A percentile compares a stretch with the other conserved stretches of the same genome.
phyloP scores from a whole-genome alignment of 164 flowering plant genomes.

The Buxus sempervirens region DNA sequence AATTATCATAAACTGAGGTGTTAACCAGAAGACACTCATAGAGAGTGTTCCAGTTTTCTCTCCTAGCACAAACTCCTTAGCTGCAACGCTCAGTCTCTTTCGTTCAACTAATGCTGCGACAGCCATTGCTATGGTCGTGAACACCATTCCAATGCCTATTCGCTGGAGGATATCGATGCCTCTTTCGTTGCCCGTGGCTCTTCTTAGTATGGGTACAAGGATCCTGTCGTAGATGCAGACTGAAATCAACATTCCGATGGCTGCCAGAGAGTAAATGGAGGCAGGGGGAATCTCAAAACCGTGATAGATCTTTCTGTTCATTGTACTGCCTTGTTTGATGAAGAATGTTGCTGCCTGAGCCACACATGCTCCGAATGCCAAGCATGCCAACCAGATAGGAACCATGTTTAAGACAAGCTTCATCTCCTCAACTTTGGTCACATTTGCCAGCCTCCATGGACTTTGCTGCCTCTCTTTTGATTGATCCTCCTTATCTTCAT shows the following conservation, averaged over 20 bases:
- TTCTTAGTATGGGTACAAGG: conserved; percentile 49
- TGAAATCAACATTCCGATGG: conserved; percentile 42
- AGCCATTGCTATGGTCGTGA: conserved; percentile 33
- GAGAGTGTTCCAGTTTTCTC: conserved; percentile 9
- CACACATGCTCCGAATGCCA: conserved; percentile 53
- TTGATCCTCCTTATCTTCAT: conserved; percentile 4
- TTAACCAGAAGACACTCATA: conserved; percentile 67
- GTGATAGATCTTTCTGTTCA: conserved; percentile 38
- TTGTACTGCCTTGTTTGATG: conserved; percentile 62
- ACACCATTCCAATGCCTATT: conserved; percentile 61
- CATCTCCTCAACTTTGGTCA: conserved; percentile 67
- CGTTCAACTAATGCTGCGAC: conserved; percentile 55
- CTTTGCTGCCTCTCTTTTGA: conserved; percentile 21
- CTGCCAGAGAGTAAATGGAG: conserved; percentile 38
- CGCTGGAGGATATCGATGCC: conserved; percentile 66
- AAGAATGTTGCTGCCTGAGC: conserved; percentile 70
- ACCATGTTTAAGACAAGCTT: conserved; percentile 61
- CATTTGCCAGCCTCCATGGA: conserved; percentile 67
- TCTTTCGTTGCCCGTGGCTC: conserved; percentile 46
- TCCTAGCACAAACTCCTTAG: conserved; percentile 15
- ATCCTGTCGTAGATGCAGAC: conserved; percentile 52
- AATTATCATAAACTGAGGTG: conserved; percentile 51
- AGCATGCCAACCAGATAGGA: conserved; percentile 61
- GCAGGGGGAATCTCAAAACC: conserved; percentile 60
- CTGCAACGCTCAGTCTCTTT: conserved; percentile 31